These are phyloP conservation scores for Marasmius fiardii DNA, from an alignment of 1,284 basidiomycete genomes.

Conservation along the genomic window DNA sequence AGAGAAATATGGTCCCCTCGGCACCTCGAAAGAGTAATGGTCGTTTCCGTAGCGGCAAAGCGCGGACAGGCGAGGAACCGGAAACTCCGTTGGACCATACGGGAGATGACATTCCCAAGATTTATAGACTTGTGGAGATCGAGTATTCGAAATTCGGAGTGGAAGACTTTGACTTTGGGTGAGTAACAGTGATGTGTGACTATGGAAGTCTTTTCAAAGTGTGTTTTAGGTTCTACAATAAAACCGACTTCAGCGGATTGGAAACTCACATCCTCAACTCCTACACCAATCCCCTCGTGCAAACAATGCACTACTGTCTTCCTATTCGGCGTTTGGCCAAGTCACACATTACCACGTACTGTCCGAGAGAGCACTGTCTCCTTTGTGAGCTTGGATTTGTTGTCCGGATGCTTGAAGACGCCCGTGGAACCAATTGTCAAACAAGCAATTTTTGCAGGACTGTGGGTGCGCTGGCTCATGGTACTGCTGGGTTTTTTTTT, in stretches of 20 bases:
- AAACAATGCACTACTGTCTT: conserved; percentile 82
- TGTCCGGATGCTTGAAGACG: conserved; percentile 94
- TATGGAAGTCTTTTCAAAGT: not conserved
- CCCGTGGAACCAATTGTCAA: conserved; percentile 92
- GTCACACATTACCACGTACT: conserved; percentile 88
- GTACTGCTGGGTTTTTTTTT: conserved; percentile 43
- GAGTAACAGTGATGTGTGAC: conserved; percentile 18
- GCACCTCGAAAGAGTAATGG: conserved; percentile 47
- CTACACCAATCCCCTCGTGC: conserved; percentile 92
- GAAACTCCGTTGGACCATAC: conserved; percentile 48
- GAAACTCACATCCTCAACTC: conserved; percentile 98
- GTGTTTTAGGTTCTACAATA: conserved; percentile 82
- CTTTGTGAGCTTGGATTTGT: conserved; percentile 96
- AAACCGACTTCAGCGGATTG: conserved; percentile 86
- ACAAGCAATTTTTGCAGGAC: conserved; percentile 96
- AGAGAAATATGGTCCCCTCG: conserved; percentile 70
- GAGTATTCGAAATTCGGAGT: conserved; percentile 99
- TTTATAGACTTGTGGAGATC: conserved; percentile 93
- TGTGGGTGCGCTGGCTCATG: conserved; percentile 77
- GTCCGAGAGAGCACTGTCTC: conserved; percentile 87
- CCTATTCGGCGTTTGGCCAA: conserved; percentile 85
- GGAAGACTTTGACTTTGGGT: conserved; percentile 99
- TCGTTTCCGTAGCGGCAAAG: conserved; percentile 85
- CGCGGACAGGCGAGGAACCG: conserved; percentile 43
- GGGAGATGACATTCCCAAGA: conserved; percentile 69